Evolutionary conservation across 2,329 filamentous ascomycete genomes (phyloP).

Genomic region (Harringtonia aguacate): DNA sequence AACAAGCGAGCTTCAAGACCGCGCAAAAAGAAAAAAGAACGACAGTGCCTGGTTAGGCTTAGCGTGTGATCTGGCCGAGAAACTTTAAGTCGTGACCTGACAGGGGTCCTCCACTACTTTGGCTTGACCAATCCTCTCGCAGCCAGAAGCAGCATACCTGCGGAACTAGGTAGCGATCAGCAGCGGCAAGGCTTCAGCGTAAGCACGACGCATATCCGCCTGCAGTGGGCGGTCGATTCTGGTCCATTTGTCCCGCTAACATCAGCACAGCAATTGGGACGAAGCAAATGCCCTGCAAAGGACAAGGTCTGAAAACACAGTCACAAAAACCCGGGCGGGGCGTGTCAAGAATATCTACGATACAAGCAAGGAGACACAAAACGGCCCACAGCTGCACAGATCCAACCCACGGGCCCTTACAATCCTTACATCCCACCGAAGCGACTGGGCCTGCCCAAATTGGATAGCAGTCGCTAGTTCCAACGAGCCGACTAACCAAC

Average conservation of each 20-base stretch:
- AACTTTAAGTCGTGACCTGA: neutral
- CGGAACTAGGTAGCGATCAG: too few species aligned
- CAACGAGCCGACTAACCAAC: neutral
- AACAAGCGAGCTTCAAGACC: too few species aligned
- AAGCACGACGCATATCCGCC: too few species aligned
- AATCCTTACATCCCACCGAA: conserved; percentile 3
- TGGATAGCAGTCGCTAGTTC: neutral
- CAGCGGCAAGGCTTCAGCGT: too few species aligned
- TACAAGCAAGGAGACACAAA: neutral
- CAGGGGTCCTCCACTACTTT: neutral
- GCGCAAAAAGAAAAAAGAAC: neutral
- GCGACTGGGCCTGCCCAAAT: neutral
- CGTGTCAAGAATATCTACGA: neutral
- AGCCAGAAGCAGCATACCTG: too few species aligned
- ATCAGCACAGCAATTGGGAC: neutral
- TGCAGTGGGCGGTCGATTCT: too few species aligned
- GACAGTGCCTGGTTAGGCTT: neutral
- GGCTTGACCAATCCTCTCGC: too few species aligned
- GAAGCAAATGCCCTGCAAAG: neutral
- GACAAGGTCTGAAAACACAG: neutral
- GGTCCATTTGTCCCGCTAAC: too few species aligned
- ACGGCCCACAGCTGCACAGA: conserved; percentile 4
- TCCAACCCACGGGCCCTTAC: too few species aligned
- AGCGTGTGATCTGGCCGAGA: neutral
- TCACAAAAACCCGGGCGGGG: neutral